These are phyloP conservation scores for Saccharomyces pastorianus DNA, from an alignment of 1,139 yeast genomes.

Conservation along the genomic window DNA sequence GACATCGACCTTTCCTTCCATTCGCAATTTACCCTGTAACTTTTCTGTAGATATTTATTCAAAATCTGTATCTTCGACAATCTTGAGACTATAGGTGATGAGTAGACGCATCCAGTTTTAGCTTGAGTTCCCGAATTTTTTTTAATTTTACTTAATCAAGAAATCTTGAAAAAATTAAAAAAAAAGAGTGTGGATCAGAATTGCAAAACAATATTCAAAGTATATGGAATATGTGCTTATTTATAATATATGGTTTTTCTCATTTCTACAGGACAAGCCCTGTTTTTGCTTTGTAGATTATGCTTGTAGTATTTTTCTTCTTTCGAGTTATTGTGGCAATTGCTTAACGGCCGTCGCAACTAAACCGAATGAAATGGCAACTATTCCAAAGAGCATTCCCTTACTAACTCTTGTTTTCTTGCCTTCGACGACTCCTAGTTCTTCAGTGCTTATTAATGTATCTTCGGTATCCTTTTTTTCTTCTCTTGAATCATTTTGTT, in stretches of 20 bases:
- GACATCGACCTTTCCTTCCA: conserved; percentile 13
- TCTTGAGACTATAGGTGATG: not conserved
- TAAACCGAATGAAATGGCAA: conserved; percentile 19
- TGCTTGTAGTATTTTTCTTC: conserved; percentile 3
- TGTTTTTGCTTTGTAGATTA: not conserved
- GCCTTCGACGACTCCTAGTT: conserved; percentile 3
- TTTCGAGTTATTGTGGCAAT: not conserved
- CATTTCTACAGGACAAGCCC: not conserved
- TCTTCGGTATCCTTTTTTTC: conserved; percentile 5
- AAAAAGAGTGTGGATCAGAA: not conserved
- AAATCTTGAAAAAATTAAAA: not conserved
- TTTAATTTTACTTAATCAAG: not conserved
- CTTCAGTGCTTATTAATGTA: conserved; percentile 3
- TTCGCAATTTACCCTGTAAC: not conserved
- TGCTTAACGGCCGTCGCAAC: conserved; percentile 16
- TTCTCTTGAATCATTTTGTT: conserved; percentile 3
- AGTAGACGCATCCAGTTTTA: not conserved
- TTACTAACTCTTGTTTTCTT: conserved; percentile 8
- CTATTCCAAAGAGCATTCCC: conserved; percentile 8
- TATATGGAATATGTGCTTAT: not conserved
- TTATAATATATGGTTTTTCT: not conserved
- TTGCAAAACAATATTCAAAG: not conserved
- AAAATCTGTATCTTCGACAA: not conserved
- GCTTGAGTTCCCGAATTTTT: not conserved
- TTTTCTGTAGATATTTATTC: not conserved